Evolutionary conservation across 441 rosid species (phyloP).

Genomic region (Theobroma grandiflorum): DNA sequence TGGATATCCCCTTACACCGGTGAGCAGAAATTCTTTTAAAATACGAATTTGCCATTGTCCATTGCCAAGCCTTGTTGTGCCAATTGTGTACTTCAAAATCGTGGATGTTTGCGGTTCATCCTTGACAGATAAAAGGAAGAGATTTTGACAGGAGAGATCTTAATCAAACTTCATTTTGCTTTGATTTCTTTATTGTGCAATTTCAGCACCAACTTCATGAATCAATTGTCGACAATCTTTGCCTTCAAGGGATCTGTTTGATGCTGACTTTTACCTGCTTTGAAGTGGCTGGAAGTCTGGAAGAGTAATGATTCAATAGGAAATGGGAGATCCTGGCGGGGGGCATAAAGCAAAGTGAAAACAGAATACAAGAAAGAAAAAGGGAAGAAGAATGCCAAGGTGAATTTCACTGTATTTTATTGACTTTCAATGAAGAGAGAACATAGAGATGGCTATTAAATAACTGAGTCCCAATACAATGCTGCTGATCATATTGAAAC

Average conservation of each 20-base stretch:
- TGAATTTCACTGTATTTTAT: background rate
- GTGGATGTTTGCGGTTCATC: background rate
- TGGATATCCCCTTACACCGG: background rate
- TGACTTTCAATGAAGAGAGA: slow-evolving; percentile 21
- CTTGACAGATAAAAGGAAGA: background rate
- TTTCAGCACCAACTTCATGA: too few relatives aligned
- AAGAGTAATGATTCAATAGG: too few relatives aligned
- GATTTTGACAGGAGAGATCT: background rate
- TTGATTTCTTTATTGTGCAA: background rate
- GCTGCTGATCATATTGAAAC: slow-evolving; percentile 25
- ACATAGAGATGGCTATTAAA: slow-evolving; percentile 4
- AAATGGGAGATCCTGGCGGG: too few relatives aligned
- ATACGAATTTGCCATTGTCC: background rate
- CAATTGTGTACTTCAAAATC: background rate
- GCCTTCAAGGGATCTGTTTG: too few relatives aligned
- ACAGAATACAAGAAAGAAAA: background rate
- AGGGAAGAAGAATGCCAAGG: background rate
- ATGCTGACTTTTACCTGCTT: too few relatives aligned
- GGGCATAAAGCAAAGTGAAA: too few relatives aligned
- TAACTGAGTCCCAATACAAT: slow-evolving; percentile 18
- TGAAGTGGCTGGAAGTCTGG: too few relatives aligned
- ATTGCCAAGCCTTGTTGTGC: too few relatives aligned
- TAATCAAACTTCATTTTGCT: too few relatives aligned
- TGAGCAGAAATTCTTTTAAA: background rate
- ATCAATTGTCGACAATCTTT: too few relatives aligned